phyloP scores from a whole-genome alignment of 306 rosid genomes.

The Carpinus viminea region DNA sequence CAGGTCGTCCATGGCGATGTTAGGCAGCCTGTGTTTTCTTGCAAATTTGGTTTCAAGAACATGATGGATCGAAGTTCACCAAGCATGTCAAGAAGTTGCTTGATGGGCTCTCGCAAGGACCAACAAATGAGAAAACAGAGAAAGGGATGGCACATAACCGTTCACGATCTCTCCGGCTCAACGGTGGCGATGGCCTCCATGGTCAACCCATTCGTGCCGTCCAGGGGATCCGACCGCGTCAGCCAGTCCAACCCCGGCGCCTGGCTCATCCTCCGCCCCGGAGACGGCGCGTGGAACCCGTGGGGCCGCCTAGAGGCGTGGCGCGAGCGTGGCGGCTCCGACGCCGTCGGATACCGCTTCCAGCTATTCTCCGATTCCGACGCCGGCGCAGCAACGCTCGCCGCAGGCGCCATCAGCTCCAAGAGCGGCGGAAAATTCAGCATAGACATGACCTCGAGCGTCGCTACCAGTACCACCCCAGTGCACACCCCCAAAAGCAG shows the following conservation, averaged over 20 bases:
- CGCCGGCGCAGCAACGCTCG: slow-evolving; percentile 46
- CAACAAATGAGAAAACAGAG: slow-evolving; percentile 55
- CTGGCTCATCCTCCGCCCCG: slow-evolving; percentile 70
- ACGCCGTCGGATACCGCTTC: slow-evolving; percentile 61
- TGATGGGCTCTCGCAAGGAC: slow-evolving; percentile 58
- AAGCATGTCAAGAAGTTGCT: slow-evolving; percentile 51
- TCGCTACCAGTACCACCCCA: slow-evolving; percentile 50
- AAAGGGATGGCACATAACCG: slow-evolving; percentile 69
- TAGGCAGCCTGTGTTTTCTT: slow-evolving; percentile 68
- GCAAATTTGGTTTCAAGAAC: slow-evolving; percentile 72
- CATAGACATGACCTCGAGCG: slow-evolving; percentile 50
- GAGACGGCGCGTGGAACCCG: slow-evolving; percentile 63
- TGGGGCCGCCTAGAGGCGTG: slow-evolving; percentile 78
- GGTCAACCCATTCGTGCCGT: slow-evolving; percentile 73
- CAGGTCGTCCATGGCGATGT: slow-evolving; percentile 67
- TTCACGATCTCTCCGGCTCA: slow-evolving; percentile 76
- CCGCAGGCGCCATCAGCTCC: slow-evolving; percentile 52
- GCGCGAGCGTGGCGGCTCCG: slow-evolving; percentile 67
- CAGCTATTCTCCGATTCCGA: slow-evolving; percentile 46
- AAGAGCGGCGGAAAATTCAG: slow-evolving; percentile 56
- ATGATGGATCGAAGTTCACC: slow-evolving; percentile 50
- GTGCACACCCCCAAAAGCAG: slow-evolving; percentile 70
- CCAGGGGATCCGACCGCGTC: slow-evolving; percentile 64
- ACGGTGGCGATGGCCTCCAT: slow-evolving; percentile 69
- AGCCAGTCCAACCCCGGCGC: slow-evolving; percentile 72